Evolutionary conservation across 2,329 filamentous ascomycete species (phyloP).

Genomic region (Tolypocladium album): DNA sequence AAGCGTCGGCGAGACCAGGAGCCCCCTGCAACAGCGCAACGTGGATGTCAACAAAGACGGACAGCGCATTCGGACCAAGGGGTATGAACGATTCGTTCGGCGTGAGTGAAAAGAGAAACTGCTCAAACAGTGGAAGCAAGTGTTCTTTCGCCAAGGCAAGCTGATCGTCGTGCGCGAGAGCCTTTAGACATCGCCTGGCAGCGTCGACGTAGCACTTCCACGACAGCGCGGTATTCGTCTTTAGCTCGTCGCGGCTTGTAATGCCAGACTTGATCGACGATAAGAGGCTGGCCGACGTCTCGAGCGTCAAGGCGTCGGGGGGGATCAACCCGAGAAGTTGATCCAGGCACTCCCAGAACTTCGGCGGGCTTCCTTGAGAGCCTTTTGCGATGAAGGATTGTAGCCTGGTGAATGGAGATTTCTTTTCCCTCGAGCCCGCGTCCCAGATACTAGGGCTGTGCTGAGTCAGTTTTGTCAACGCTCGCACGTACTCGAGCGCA

Average conservation of each 20-base stretch:
- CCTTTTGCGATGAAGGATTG: slow-evolving; percentile 69
- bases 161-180: slow-evolving; percentile 33
- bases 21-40: slow-evolving; percentile 29
- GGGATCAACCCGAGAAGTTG: slow-evolving; percentile 53
- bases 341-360: slow-evolving; percentile 63
- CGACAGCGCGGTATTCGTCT: slow-evolving; percentile 53
- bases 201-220: slow-evolving; percentile 68
- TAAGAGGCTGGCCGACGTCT: slow-evolving; percentile 51
- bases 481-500: slow-evolving; percentile 57
- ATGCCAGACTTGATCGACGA: slow-evolving; percentile 62
- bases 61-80: slow-evolving; percentile 21
- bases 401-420: slow-evolving; percentile 45
- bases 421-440: slow-evolving; percentile 34
- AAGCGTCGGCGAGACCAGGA: slow-evolving; percentile 32
- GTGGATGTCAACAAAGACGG: slow-evolving; percentile 36
- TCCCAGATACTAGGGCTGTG: slow-evolving; percentile 65
- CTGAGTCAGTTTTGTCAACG: slow-evolving; percentile 55
- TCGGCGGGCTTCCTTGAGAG: slow-evolving; percentile 62
- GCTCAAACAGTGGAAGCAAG: slow-evolving; percentile 42
- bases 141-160: slow-evolving; percentile 35
- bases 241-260: slow-evolving; percentile 61
- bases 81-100: slow-evolving; percentile 25
- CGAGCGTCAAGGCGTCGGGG: slow-evolving; percentile 25
- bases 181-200: slow-evolving; percentile 40
- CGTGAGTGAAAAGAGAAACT: slow-evolving; percentile 38